Percentiles rank a stretch among this genome's conserved stretches.
These are phyloP conservation scores for Filobasidium wieringae DNA, from an alignment of 768 basidiomycete species.

Conservation along the genomic window DNA sequence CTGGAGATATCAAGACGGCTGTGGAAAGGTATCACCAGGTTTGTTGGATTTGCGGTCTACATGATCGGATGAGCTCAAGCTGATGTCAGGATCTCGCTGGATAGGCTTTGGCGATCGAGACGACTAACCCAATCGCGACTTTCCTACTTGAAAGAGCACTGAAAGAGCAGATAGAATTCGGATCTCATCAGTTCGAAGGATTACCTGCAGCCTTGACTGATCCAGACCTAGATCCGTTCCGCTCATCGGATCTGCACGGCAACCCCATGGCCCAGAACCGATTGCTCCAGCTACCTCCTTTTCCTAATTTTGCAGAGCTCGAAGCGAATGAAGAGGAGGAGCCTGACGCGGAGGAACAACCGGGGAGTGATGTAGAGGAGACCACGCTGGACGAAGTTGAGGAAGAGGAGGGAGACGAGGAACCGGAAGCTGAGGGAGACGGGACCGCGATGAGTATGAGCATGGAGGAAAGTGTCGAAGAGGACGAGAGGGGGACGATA, in stretches of 20 bases:
- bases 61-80: not conserved
- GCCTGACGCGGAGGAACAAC: conserved; percentile 38
- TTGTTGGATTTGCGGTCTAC: conserved; percentile 19
- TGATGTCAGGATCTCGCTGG: too few species aligned
- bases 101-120: conserved; percentile 24
- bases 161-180: conserved; percentile 28
- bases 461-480: conserved; percentile 59
- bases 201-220: conserved; percentile 15
- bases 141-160: conserved; percentile 35
- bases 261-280: not conserved
- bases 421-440: conserved; percentile 25
- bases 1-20: conserved; percentile 61
- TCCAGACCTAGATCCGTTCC: conserved; percentile 1
- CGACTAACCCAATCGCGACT: conserved; percentile 36
- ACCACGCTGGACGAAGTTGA: conserved; percentile 42
- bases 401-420: conserved; percentile 38
- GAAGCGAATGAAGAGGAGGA: conserved; percentile 14
- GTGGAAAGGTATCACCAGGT: conserved; percentile 91
- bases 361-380: conserved; percentile 40
- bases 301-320: not conserved
- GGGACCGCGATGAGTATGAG: conserved; percentile 86
- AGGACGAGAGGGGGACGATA: conserved; percentile 56
- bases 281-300: not conserved
- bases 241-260: not conserved
- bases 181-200: conserved; percentile 25